Conservation (phyloP, 108 stramenopile genomes). For the Cyclotella kingstonii region DNA sequence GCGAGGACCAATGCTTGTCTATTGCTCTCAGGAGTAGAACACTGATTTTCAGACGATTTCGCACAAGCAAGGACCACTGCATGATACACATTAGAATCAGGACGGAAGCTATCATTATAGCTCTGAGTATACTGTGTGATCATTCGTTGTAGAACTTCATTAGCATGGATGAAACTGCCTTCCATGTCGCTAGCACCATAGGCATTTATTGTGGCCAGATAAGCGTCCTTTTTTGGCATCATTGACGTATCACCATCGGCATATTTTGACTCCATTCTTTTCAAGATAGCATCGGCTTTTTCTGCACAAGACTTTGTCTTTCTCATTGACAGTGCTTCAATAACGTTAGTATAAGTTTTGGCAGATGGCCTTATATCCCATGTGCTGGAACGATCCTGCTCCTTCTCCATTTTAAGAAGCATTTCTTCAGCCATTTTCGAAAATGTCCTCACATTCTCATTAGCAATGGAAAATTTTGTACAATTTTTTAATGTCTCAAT, state of each 20-base stretch:
- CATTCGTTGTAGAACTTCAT: conserved; percentile 49
- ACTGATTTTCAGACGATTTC: conserved; percentile 8
- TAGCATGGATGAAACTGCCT: conserved; percentile 21
- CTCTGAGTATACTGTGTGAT: conserved; percentile 32
- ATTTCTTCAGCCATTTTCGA: conserved; percentile 50
- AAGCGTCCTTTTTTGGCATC: conserved; percentile 41
- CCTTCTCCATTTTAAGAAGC: conserved; percentile 62
- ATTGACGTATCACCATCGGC: conserved; percentile 36
- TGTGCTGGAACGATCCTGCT: conserved; percentile 59
- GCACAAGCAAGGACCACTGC: conserved; percentile 64
- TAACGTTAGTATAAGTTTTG: conserved; percentile 64
- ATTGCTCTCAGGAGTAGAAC: conserved; percentile 10
- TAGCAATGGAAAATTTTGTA: conserved; percentile 33
- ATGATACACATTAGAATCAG: conserved; percentile 48
- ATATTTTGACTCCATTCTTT: conserved; percentile 34
- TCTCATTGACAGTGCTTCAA: conserved; percentile 59
- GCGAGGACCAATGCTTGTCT: conserved; percentile 37
- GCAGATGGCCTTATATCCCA: conserved; percentile 47
- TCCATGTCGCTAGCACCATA: conserved; percentile 26
- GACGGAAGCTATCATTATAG: conserved; percentile 34
- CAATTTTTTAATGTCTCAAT: conserved; percentile 67
- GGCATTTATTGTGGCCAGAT: conserved; percentile 42
- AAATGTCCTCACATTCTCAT: conserved; percentile 34
- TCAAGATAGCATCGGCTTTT: conserved; percentile 31
- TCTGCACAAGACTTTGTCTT: conserved; percentile 32